Evolutionary conservation across 179 eudicot species (phyloP).

Genomic region (Silene coronaria): DNA sequence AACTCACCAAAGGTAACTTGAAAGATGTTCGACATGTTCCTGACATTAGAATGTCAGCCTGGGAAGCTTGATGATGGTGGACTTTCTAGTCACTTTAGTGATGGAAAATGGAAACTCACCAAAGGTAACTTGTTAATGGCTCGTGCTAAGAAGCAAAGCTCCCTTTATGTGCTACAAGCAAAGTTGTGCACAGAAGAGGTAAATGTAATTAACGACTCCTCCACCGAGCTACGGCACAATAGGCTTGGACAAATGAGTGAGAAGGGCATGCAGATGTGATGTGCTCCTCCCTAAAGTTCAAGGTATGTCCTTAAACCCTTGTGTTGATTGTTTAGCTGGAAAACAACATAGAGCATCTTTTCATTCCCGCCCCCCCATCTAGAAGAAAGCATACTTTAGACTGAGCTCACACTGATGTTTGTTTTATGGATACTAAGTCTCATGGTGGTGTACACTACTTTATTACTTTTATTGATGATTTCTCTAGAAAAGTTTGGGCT

Average conservation of each 20-base stretch:
- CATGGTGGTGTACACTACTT: background rate
- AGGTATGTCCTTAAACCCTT: no score
- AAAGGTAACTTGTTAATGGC: background rate
- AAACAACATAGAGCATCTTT: no score
- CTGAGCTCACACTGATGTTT: background rate
- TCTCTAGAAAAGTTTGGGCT: background rate
- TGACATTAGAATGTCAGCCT: background rate
- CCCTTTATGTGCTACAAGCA: background rate
- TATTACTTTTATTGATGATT: background rate
- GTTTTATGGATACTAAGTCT: background rate
- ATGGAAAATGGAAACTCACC: background rate
- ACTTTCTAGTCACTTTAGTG: background rate
- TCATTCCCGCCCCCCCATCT: no score
- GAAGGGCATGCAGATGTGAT: no score
- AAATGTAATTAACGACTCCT: background rate
- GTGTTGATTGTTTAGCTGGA: no score
- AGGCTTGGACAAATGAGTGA: no score
- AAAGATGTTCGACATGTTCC: conserved; percentile 12
- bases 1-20: no score
- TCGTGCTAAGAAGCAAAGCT: background rate
- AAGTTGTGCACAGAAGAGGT: background rate
- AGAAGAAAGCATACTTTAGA: no score
- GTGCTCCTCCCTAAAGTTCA: no score
- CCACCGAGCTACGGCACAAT: background rate
- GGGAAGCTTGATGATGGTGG: conserved; percentile 5